These are phyloP conservation scores for Sarocladiaceae sp. DNA, from an alignment of 2,329 filamentous ascomycete genomes.

Conservation along the genomic window DNA sequence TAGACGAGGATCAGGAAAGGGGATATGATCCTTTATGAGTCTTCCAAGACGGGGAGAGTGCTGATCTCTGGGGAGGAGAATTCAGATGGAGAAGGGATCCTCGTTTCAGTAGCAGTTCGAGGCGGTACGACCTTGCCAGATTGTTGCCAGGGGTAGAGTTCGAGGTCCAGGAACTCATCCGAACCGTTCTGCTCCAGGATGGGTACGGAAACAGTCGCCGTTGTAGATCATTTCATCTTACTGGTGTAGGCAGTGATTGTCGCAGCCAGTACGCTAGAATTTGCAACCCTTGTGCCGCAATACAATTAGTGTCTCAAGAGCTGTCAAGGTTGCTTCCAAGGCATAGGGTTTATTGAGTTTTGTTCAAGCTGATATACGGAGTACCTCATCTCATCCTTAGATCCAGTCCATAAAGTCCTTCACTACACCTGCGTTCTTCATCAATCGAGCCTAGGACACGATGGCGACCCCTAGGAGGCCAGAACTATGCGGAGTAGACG, in stretches of 20 bases:
- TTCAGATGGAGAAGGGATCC: not conserved
- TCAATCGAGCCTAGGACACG: too few species aligned
- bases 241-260: not conserved
- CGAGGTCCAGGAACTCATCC: not conserved
- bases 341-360: too few species aligned
- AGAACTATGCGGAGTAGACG: too few species aligned
- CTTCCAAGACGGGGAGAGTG: not conserved
- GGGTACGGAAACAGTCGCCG: not conserved
- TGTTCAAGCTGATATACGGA: too few species aligned
- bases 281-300: not conserved
- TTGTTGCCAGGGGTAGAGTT: too few species aligned
- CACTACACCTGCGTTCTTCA: too few species aligned
- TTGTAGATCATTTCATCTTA: not conserved
- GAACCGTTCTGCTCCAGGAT: too few species aligned
- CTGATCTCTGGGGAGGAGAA: not conserved
- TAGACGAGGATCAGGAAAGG: not conserved
- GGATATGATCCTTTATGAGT: not conserved
- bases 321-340: too few species aligned
- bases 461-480: too few species aligned
- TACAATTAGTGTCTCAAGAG: not conserved
- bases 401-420: too few species aligned
- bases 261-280: not conserved
- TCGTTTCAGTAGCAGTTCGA: not conserved
- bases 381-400: too few species aligned
- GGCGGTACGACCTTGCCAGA: too few species aligned